Percentiles rank a stretch among this genome's conserved stretches.
These are phyloP conservation scores for Diaporthe ilicicola DNA, from an alignment of 2,329 filamentous ascomycete species.

Conservation along the genomic window DNA sequence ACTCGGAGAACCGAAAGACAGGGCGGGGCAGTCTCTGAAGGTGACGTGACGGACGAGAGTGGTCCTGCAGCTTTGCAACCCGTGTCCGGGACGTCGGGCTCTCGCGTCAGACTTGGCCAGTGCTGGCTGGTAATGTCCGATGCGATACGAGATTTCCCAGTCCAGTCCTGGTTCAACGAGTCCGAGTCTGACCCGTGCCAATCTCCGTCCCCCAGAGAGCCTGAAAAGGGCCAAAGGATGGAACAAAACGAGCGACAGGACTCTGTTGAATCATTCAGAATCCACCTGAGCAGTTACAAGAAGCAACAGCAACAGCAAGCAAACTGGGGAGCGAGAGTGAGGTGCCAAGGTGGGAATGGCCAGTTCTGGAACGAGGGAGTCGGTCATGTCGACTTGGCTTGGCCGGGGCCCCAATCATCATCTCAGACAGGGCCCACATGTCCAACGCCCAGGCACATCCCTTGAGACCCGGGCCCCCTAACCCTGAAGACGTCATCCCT, in stretches of 20 bases:
- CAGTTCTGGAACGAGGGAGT: too few relatives aligned
- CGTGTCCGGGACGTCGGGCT: background rate
- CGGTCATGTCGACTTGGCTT: too few relatives aligned
- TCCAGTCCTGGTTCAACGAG: background rate
- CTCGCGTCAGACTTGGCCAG: conserved; percentile 13
- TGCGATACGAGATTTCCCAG: background rate
- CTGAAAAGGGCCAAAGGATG: background rate
- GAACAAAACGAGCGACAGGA: conserved; percentile 10
- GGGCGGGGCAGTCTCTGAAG: background rate
- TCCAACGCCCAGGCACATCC: too few relatives aligned
- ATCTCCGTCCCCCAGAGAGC: background rate
- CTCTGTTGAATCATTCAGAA: too few relatives aligned
- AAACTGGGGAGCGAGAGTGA: background rate
- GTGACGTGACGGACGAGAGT: background rate
- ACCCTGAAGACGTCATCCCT: conserved; percentile 6
- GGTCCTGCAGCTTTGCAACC: background rate
- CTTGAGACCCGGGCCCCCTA: too few relatives aligned
- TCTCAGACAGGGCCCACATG: conserved; percentile 7
- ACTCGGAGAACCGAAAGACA: background rate
- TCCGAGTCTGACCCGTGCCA: conserved; percentile 11
- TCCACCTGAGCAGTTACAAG: background rate
- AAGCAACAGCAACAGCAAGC: background rate
- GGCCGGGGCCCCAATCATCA: background rate
- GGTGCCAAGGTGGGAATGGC: too few relatives aligned
- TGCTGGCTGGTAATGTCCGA: conserved; percentile 7